Conservation (phyloP, 768 basidiomycete species). For the Neoboletus brunneissimus region DNA sequence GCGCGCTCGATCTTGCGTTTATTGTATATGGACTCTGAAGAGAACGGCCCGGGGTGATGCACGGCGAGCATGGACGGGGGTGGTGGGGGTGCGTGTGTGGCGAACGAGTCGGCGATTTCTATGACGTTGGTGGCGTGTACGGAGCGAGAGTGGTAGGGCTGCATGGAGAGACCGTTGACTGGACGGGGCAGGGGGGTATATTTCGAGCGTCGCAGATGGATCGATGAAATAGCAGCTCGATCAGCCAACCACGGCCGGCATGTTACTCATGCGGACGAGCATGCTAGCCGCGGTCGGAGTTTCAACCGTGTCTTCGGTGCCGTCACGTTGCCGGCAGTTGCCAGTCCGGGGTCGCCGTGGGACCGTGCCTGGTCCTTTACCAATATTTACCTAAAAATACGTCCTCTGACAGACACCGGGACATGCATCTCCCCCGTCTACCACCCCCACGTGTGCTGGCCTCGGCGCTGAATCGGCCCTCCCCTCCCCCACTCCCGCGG, state of each 20-base stretch:
- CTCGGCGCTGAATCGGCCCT: conserved; percentile 51
- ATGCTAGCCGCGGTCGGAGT: neutral
- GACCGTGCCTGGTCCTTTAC: neutral
- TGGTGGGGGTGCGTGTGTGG: neutral
- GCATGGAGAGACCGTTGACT: conserved; percentile 5
- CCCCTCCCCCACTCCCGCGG: conserved; percentile 72
- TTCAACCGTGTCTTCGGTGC: neutral
- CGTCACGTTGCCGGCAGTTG: neutral
- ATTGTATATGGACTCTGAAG: conserved; percentile 28
- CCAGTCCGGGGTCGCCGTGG: no score
- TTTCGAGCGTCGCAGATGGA: neutral
- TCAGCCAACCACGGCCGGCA: neutral
- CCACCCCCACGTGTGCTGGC: conserved; percentile 16
- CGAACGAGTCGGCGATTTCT: conserved; percentile 23
- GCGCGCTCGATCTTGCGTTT: conserved; percentile 53
- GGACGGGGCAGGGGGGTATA: neutral
- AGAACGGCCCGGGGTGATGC: neutral
- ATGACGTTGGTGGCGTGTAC: conserved; percentile 25
- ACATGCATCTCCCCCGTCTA: neutral
- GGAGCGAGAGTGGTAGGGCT: conserved; percentile 15
- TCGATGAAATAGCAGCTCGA: neutral
- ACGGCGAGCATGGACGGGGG: conserved; percentile 11
- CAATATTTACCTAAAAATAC: neutral
- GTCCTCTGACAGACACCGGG: neutral
- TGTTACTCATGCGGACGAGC: neutral